Percentiles rank a stretch among this genome's conserved stretches.
phyloP scores from a whole-genome alignment of 495 filamentous ascomycete genomes.

The Cenococcum geophilum region DNA sequence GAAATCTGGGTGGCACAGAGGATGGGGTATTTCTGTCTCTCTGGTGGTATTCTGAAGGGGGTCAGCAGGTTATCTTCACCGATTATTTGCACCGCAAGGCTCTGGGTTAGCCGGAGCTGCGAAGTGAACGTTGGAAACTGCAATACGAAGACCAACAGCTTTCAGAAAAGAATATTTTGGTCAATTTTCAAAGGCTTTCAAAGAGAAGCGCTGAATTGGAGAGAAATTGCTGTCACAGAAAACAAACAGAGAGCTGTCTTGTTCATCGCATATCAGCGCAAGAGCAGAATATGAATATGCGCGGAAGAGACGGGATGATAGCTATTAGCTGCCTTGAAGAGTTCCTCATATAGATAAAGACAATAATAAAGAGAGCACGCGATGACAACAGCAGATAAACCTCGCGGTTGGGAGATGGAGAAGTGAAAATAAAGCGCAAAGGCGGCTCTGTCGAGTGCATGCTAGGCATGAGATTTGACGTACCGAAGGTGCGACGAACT shows the following conservation, averaged over 20 bases:
- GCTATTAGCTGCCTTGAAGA: not conserved
- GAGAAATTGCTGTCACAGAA: too few species aligned
- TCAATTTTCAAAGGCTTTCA: too few species aligned
- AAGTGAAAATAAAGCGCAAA: not conserved
- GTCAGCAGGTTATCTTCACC: not conserved
- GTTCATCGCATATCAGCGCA: too few species aligned
- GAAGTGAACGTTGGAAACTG: not conserved
- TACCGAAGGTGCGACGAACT: slow-evolving; percentile 25
- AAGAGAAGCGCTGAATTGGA: too few species aligned
- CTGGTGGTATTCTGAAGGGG: not conserved
- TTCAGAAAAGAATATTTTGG: too few species aligned
- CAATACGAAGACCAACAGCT: too few species aligned
- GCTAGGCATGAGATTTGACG: slow-evolving; percentile 5
- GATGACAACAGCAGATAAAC: not conserved
- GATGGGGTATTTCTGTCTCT: not conserved
- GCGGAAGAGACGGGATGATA: too few species aligned
- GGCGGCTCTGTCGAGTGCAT: slow-evolving; percentile 24
- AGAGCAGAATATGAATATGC: too few species aligned
- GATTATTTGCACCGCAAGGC: not conserved
- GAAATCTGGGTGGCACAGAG: not conserved
- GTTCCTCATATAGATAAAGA: not conserved
- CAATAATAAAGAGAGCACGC: not conserved
- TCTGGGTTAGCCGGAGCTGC: not conserved
- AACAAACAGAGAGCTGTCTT: too few species aligned
- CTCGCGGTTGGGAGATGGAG: not conserved